Evolutionary conservation across 2,329 filamentous ascomycete genomes (phyloP).

Genomic region (Colletotrichum filicis): DNA sequence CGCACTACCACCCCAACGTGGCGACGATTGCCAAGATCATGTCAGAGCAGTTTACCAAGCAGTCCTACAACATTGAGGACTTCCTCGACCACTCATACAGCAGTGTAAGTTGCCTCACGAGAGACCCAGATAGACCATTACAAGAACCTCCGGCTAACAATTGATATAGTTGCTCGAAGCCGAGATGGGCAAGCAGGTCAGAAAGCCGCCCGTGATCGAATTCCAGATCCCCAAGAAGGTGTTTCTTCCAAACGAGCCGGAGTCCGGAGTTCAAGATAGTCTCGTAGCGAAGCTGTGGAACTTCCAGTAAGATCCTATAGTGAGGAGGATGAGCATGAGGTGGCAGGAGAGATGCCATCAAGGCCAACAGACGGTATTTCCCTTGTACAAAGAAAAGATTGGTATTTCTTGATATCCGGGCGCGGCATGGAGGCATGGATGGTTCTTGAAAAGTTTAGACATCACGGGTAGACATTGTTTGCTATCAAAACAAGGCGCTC

Average conservation of each 20-base stretch:
- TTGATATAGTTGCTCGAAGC: conserved; percentile 77
- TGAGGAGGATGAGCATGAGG: background rate
- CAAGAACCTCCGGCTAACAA: conserved; percentile 64
- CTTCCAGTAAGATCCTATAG: conserved; percentile 50
- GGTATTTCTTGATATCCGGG: conserved; percentile 13
- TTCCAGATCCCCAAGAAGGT: conserved; percentile 93
- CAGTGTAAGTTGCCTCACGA: conserved; percentile 67
- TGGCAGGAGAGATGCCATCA: background rate
- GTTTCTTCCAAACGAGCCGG: conserved; percentile 66
- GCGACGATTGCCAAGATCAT: conserved; percentile 94
- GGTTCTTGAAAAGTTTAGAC: conserved; percentile 17
- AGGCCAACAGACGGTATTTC: background rate
- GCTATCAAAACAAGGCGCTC: background rate
- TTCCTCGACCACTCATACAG: conserved; percentile 95
- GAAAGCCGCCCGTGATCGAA: conserved; percentile 88
- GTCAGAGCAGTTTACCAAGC: conserved; percentile 96
- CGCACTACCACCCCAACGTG: conserved; percentile 97
- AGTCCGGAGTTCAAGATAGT: conserved; percentile 60
- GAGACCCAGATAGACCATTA: background rate
- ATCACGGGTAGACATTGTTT: background rate
- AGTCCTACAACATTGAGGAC: conserved; percentile 94
- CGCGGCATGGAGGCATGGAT: conserved; percentile 9
- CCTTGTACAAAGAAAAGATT: conserved; percentile 6
- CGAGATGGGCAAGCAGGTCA: conserved; percentile 85
- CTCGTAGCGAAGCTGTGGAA: conserved; percentile 71